Base-by-base conservation (phyloP, 352 stramenopile genomes). In the Phytophthora parvispora region DNA sequence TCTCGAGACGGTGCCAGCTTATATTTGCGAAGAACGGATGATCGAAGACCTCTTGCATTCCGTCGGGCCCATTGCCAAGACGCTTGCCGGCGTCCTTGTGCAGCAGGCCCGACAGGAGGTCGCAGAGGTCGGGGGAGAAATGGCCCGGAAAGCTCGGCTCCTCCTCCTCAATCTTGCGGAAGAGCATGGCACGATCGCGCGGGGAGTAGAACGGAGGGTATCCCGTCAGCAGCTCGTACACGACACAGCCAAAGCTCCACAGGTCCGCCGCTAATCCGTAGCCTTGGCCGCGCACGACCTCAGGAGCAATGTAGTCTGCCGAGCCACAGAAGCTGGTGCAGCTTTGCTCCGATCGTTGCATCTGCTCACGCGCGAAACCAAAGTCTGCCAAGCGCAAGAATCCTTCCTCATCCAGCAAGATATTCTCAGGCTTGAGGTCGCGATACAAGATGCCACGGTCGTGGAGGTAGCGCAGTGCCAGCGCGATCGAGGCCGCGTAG, bases 401-500 rank as follows among this genome's bases (percentile, higher is more conserved):
- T 20, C 97, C 97, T 61, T 91, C 81, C 15, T 82, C 66, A 77
- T 98, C 90, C 24, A 98, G 62, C 59, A 98, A 71, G 24, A 98
- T 84, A 73, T 98, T 98, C 69, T 98, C 93, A 0, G 93, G 92
- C 69, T 98, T 98, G 45, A 98, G 80, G 67, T 98, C 92, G 9
- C 92, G 86, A 70, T 97, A 98, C 56, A 95, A 69, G 51, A 97
- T 88, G 34, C 86, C 87, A 16, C 70, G 79, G 24, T 89, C 71
- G 66, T 97, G 89, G 43, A 97, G 51, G 53, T 94, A 94, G 43
- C 97, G 89, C 43, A 99, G 91, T 22, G 98, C 98, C 0, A 99
- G 74, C 34, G 94, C 90, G 57, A 99, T 99, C 66, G 99, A 98
- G 15, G 98, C 97, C 1, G 97, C 92, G 78, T 99, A 99, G 79